Conservation (phyloP, 306 rosid species). For the Calophaca sinica region DNA sequence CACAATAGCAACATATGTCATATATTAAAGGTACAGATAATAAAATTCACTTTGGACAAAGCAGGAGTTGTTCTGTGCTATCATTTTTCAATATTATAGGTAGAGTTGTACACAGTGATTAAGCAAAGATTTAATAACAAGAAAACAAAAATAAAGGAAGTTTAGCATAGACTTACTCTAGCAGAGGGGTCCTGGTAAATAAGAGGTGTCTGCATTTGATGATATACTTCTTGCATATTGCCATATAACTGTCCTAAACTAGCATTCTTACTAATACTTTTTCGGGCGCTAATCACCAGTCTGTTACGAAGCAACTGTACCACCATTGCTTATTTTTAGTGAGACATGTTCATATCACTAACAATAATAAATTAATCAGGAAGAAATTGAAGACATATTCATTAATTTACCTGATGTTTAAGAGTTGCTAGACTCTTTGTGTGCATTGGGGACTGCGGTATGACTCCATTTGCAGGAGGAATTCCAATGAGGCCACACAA, state of each 20-base stretch:
- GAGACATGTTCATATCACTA: conserved; percentile 8
- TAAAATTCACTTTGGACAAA: background rate
- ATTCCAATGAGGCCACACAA: conserved; percentile 93
- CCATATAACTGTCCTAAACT: conserved; percentile 95
- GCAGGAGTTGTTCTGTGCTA: no score
- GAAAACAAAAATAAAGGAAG: background rate
- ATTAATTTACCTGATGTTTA: conserved; percentile 82
- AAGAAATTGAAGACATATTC: background rate
- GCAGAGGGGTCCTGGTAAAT: conserved; percentile 76
- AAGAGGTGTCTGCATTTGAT: conserved; percentile 97
- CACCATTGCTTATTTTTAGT: conserved; percentile 27
- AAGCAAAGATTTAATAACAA: background rate
- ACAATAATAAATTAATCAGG: background rate
- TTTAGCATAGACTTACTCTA: conserved; percentile 53
- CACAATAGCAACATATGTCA: background rate
- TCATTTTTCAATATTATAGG: no score
- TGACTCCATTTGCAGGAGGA: conserved; percentile 97
- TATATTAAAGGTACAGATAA: background rate
- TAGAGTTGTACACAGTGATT: background rate
- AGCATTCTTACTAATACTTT: conserved; percentile 80
- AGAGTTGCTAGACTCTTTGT: conserved; percentile 98
- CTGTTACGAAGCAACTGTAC: conserved; percentile 87
- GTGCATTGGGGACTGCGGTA: conserved; percentile 99
- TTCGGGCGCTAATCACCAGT: conserved; percentile 74
- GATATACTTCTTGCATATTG: conserved; percentile 92